Base-by-base conservation (phyloP, 495 filamentous ascomycete genomes). In the Penicillium chermesinum region DNA sequence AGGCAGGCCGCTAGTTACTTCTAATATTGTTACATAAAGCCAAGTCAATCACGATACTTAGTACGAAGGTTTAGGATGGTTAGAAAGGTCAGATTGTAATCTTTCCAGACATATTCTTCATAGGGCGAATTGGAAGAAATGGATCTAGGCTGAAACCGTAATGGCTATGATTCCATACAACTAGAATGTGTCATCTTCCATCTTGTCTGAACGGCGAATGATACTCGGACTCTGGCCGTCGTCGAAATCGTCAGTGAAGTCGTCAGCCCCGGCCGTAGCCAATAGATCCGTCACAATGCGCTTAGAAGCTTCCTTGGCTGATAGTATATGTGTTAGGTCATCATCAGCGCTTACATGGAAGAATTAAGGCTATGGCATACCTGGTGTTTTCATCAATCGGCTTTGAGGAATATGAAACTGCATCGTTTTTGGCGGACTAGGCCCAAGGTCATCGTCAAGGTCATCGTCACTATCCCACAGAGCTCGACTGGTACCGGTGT, bases 361-460 rank as follows among this genome's bases (percentile, higher is more conserved):
- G n/a, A n/a, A n/a, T n/a, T n/a, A n/a, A n/a, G n/a, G n/a, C n/a
- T 30, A 30, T 30, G 10, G 38, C 79, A 58, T 74, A 88, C 89
- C 89, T 48, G 93, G 93, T 18, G 93, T 99, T 56, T 93, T 89
- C 70, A 99, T 66, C 25, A 99, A 65, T 52, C 87, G 82, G 40
- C 83, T 86, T 58, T 89, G 86, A 46, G 91, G 91, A 48, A 99
- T 74, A 57, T 89, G 86, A 61, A 99, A 99, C 60, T 96, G 90
- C 64, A 99, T 95, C 19, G 93, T 99, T 70, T 96, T 96, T 0
- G 93, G 93, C 30, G 94, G 93, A 58, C 88, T 95, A 55, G 89
- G 80, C 0, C 81, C 88, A 10, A 80, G 52, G 2, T 76, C 76
- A 34, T 82, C 80, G 1, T 79, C 70, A 15, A 83, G 75, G 21